Base-by-base conservation (phyloP, 495 filamentous ascomycete genomes). In the Neurospora tetraspora region DNA sequence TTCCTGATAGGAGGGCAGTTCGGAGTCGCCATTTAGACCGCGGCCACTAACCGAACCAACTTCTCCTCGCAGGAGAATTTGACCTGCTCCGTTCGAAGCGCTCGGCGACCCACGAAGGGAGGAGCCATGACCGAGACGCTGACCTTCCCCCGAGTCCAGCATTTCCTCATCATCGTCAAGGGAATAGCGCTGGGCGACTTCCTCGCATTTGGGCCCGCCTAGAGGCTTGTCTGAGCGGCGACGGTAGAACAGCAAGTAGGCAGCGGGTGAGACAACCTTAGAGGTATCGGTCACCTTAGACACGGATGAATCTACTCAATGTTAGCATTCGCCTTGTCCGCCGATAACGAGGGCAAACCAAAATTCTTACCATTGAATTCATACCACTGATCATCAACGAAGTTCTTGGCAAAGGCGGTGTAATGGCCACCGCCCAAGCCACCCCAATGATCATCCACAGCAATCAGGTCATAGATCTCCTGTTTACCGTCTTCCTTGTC, bases 211-310 rank as follows among this genome's bases (percentile, higher is more conserved):
- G 7, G 88, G 86, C 20, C 94, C 94, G 61, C 96, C 96, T 40
- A 99, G 87, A 39, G 93, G 90, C 34, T 77, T 82, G 6, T 86
- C 82, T 11, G 93, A 92, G 72, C 92, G 91, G 70, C 96, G 94
- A 38, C 96, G 92, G 82, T 98, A 99, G 86, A 99, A 99, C 42
- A 99, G 85, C 10, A 99, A 89, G 80, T 99, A 99, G 0, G 96
- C 96, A 31, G 90, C 88, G 6, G 88, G 75, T 3, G 89, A 90
- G 42, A 92, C 87, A 9, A 92, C 86, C 43, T 78, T 81, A 59
- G 85, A 76, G 1, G 89, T 84, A 75, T 90, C 82, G 11, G 83
- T 83, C 7, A 82, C 77, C 73, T 85, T 82, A 70, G 82, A 84
- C 27, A 94, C 92, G 16, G 81, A 86, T 70, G 91, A 89, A 81